Conservation (phyloP, 805 yeast genomes). For the Kodamaea laetipori region DNA sequence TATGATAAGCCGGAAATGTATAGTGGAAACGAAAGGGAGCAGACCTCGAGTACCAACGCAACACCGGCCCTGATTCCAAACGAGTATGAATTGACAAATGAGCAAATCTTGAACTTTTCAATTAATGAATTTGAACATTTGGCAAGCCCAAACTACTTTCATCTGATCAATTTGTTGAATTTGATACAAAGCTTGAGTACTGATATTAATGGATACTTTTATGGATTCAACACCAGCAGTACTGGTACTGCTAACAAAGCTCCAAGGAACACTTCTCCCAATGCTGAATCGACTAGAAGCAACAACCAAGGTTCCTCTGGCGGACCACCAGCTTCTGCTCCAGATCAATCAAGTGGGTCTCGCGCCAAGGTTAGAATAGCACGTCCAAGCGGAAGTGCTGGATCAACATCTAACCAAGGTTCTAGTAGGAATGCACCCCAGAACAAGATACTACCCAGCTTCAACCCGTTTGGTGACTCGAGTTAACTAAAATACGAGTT, state of each 20-base stretch:
- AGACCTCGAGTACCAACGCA: conserved; percentile 13
- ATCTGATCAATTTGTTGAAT: conserved; percentile 50
- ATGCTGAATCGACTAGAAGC: not conserved
- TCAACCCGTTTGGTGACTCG: conserved; percentile 29
- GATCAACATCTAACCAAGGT: not conserved
- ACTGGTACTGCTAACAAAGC: conserved; percentile 9
- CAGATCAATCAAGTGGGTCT: not conserved
- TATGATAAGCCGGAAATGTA: conserved; percentile 38
- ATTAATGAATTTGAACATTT: conserved; percentile 46
- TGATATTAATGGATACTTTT: conserved; percentile 45
- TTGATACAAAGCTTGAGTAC: conserved; percentile 46
- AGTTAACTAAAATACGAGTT: not conserved
- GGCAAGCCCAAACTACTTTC: conserved; percentile 51
- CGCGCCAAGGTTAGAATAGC: conserved; percentile 7
- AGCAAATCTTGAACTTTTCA: conserved; percentile 44
- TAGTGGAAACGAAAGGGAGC: conserved; percentile 12
- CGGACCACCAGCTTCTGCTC: conserved; percentile 1
- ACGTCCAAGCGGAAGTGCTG: conserved; percentile 7
- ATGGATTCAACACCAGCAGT: conserved; percentile 35
- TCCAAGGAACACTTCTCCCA: not conserved
- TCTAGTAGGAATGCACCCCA: conserved; percentile 6
- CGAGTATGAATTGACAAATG: conserved; percentile 43
- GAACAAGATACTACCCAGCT: conserved; percentile 24
- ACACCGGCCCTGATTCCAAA: conserved; percentile 27
- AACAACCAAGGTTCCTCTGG: conserved; percentile 4